Conservation (phyloP, 2,329 filamentous ascomycete species). For the Colletotrichum agaves region DNA sequence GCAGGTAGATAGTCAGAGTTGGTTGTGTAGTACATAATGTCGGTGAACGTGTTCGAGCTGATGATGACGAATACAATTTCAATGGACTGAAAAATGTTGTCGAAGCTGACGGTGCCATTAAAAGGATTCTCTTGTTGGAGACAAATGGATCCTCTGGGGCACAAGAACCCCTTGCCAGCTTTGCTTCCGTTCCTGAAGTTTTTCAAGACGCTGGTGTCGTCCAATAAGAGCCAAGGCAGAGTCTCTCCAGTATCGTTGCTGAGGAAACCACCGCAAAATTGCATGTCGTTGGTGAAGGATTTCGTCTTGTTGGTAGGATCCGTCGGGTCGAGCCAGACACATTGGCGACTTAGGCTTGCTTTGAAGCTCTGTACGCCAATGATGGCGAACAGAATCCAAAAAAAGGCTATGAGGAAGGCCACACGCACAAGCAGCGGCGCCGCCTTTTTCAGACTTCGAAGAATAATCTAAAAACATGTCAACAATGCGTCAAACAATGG, state of each 20-base stretch:
- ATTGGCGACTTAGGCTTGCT: slow-evolving; percentile 79
- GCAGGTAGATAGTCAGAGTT: slow-evolving; percentile 91
- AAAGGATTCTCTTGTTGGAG: slow-evolving; percentile 82
- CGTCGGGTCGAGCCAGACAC: slow-evolving; percentile 78
- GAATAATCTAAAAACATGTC: slow-evolving; percentile 73
- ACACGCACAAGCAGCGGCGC: slow-evolving; percentile 92
- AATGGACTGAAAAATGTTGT: slow-evolving; percentile 91
- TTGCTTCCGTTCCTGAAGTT: slow-evolving; percentile 62
- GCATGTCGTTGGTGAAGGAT: slow-evolving; percentile 71
- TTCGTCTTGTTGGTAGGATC: slow-evolving; percentile 64
- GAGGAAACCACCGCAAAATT: slow-evolving; percentile 89
- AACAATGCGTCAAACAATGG: slow-evolving; percentile 16
- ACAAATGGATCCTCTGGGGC: slow-evolving; percentile 85
- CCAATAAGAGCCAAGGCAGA: slow-evolving; percentile 72
- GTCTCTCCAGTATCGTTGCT: slow-evolving; percentile 64
- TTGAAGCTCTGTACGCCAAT: slow-evolving; percentile 98
- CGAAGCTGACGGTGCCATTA: slow-evolving; percentile 90
- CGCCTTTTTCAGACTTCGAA: slow-evolving; percentile 94
- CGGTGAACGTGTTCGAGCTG: slow-evolving; percentile 96
- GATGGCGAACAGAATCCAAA: slow-evolving; percentile 97
- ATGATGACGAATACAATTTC: slow-evolving; percentile 98
- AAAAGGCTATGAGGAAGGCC: slow-evolving; percentile 93
- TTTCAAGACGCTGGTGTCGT: slow-evolving; percentile 45
- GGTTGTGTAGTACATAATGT: slow-evolving; percentile 93
- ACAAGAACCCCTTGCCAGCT: slow-evolving; percentile 85